Base-by-base conservation (phyloP, 2,329 filamentous ascomycete species). In the Nothophaeocryptopus gaeumannii region DNA sequence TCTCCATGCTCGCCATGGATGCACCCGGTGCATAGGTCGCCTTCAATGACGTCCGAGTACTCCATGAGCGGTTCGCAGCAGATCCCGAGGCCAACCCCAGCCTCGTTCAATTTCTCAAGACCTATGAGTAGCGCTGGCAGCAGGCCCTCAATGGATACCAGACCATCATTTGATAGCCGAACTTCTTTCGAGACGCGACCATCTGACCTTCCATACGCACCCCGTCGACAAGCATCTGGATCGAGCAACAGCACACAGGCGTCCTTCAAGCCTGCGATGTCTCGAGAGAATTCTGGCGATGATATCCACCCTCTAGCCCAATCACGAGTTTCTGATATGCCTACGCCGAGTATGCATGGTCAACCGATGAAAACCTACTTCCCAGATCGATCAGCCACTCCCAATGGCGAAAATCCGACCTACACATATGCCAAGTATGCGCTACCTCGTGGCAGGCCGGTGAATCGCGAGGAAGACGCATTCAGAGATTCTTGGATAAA, bases 351-450 rank as follows among this genome's bases (percentile, higher is more conserved):
- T 29, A 13, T 48, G 20, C 39, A 48, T 37, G 46, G 39, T 12
- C 46, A 48, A 20, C 46, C 26, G n/a, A 48, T 43, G 3, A 39
- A 14, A 43, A 35, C 31, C 14, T 42, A 39, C 13, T 35, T 31
- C 13, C 37, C 39, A 33, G 29, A 45, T 2, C 46, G 48, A 13
- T 39, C 38, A 5, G 43, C 35, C 29, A 56, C 54, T 7, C 53
- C 53, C 3, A 55, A 45, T 11, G 54, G 42, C 8, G 49, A 54
- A 9, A 54, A 45, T 48, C 78, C 86, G 0, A 89, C 90, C 0
- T 95, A 95, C 66, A 87, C 88, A 12, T 93, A 96, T 67, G 85
- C 89, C 7, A 95, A 88, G 53, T 96, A 90, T 45, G 75, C 81
- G 1, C 75, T 97, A 29, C 92, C 93, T 1, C 82, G 92, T 54